Evolutionary conservation across 1,139 yeast species (phyloP).

Genomic region (Lodderomyces pseudojiufengensis): DNA sequence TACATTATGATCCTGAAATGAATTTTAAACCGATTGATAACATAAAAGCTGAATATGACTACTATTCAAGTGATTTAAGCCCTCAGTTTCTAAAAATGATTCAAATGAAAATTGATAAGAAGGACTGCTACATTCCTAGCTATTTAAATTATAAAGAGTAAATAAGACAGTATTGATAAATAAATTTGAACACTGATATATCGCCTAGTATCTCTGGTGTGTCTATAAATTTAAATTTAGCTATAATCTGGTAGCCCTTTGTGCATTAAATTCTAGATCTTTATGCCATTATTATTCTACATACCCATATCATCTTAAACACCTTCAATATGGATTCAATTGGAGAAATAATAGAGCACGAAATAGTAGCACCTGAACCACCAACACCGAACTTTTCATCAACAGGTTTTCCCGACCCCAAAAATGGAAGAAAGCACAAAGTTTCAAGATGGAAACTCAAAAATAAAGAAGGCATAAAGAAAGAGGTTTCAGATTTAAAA

Average conservation of each 20-base stretch:
- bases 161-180: too few relatives aligned
- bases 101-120: slow-evolving; percentile 17
- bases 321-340: slow-evolving; percentile 59
- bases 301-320: background rate
- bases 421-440: slow-evolving; percentile 16
- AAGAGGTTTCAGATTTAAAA: slow-evolving; percentile 1
- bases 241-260: too few relatives aligned
- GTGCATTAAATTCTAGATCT: too few relatives aligned
- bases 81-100: slow-evolving; percentile 19
- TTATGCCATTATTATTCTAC: too few relatives aligned
- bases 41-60: slow-evolving; percentile 9
- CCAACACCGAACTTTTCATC: slow-evolving; percentile 14
- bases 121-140: slow-evolving; percentile 10
- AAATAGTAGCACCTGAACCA: slow-evolving; percentile 35
- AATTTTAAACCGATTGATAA: slow-evolving; percentile 3
- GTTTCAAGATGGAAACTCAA: slow-evolving; percentile 24
- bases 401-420: slow-evolving; percentile 45
- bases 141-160: slow-evolving; percentile 4
- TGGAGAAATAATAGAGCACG: slow-evolving; percentile 75
- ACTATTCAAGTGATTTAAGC: slow-evolving; percentile 16
- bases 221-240: too few relatives aligned
- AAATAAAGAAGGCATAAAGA: slow-evolving; percentile 6
- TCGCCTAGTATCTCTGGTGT: too few relatives aligned
- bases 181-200: too few relatives aligned
- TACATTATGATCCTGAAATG: slow-evolving; percentile 8